Evolutionary conservation across 495 filamentous ascomycete genomes (phyloP).

Genomic region (Penicillium pancosmium): DNA sequence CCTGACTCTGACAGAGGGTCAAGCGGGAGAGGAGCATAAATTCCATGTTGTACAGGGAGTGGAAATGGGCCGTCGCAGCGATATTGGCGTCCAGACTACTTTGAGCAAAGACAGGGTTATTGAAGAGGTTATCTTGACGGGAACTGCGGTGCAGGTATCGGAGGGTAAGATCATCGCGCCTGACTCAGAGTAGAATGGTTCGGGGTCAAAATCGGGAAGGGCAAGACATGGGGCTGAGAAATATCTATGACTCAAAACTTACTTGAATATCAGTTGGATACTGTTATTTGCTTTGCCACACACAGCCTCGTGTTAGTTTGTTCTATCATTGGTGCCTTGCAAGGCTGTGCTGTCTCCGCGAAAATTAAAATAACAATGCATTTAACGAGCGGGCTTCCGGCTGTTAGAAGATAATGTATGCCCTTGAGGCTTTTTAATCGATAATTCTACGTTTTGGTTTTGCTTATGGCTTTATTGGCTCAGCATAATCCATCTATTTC

Average conservation of each 20-base stretch:
- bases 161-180: constrained; percentile 46
- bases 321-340: background rate
- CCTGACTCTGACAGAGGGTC: constrained; percentile 50
- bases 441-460: background rate
- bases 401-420: background rate
- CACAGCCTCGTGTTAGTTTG: background rate
- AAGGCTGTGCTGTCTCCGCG: background rate
- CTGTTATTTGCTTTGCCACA: background rate
- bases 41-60: constrained; percentile 71
- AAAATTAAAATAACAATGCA: background rate
- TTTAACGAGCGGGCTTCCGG: background rate
- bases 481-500: background rate
- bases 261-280: background rate
- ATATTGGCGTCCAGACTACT: constrained; percentile 52
- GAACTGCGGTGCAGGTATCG: constrained; percentile 60
- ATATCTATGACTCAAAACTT: constrained; percentile 1
- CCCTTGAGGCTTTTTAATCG: background rate
- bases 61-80: constrained; percentile 75
- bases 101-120: constrained; percentile 38
- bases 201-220: background rate
- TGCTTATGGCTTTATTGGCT: background rate
- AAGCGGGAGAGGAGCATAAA: constrained; percentile 29
- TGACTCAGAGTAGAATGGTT: constrained; percentile 14
- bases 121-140: constrained; percentile 55
- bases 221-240: background rate